Percentiles rank a stretch among this genome's conserved stretches.
Conservation (phyloP, 2,329 filamentous ascomycete genomes). For the Fusarium marasasianum region DNA sequence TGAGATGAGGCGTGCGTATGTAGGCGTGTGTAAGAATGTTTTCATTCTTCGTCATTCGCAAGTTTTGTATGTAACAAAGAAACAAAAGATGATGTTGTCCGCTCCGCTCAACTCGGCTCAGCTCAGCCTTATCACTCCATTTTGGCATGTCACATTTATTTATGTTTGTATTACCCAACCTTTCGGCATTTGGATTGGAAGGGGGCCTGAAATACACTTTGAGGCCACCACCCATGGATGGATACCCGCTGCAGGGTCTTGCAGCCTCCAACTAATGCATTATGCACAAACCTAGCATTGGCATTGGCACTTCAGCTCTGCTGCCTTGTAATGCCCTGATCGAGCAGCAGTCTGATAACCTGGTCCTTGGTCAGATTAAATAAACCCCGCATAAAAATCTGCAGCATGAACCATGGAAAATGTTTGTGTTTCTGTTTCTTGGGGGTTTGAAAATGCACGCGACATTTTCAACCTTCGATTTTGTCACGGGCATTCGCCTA, state of each 20-base stretch:
- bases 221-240: not conserved
- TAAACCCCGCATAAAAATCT: not conserved
- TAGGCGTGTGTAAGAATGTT: not conserved
- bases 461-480: not conserved
- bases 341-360: not conserved
- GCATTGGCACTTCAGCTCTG: not conserved
- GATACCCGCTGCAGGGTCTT: constrained; percentile 11
- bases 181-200: not conserved
- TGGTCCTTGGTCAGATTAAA: not conserved
- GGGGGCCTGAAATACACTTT: not conserved
- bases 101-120: not conserved
- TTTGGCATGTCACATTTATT: not conserved
- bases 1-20: not conserved
- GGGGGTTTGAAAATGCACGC: not conserved
- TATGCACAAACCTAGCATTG: not conserved
- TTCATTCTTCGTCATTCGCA: not conserved
- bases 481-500: not conserved
- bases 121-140: not conserved
- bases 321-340: constrained; percentile 4
- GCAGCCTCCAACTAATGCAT: constrained; percentile 3
- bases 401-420: not conserved
- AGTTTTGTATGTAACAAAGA: not conserved
- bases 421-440: not conserved
- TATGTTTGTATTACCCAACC: not conserved
- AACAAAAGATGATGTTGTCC: not conserved